Evolutionary conservation across 1,284 basidiomycete genomes (phyloP).

Genomic region (Trametes versicolor): DNA sequence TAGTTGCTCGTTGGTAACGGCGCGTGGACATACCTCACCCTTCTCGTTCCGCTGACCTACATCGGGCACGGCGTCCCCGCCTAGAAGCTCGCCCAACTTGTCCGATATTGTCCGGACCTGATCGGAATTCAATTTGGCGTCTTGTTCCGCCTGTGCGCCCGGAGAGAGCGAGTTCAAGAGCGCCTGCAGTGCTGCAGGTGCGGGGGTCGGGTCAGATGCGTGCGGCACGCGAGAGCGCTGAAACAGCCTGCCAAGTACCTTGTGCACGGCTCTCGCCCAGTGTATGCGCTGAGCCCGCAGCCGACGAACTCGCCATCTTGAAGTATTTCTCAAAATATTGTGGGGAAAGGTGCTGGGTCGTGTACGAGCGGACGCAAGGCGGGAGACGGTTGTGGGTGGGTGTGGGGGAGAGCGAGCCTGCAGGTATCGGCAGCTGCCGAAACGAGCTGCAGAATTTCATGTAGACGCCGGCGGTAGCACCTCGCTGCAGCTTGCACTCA

Average conservation of each 20-base stretch:
- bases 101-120: constrained; percentile 64
- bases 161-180: constrained; percentile 60
- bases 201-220: constrained; percentile 26
- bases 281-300: constrained; percentile 36
- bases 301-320: constrained; percentile 27
- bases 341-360: not conserved
- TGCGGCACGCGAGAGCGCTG: constrained; percentile 19
- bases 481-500: constrained; percentile 23
- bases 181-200: constrained; percentile 57
- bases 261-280: constrained; percentile 46
- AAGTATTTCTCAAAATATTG: not conserved
- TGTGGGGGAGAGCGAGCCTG: constrained; percentile 11
- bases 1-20: constrained; percentile 23
- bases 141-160: constrained; percentile 38
- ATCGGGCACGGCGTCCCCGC: constrained; percentile 49
- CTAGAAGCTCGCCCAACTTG: constrained; percentile 70
- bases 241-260: constrained; percentile 37
- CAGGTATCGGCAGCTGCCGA: constrained; percentile 34
- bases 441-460: constrained; percentile 32
- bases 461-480: constrained; percentile 29
- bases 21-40: constrained; percentile 64
- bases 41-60: constrained; percentile 56
- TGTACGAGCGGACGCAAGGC: constrained; percentile 7
- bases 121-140: constrained; percentile 54
- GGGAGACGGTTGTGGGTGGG: constrained; percentile 3